Evolutionary conservation across 805 yeast species (phyloP).

Genomic region (Barnettozyma vustinii): DNA sequence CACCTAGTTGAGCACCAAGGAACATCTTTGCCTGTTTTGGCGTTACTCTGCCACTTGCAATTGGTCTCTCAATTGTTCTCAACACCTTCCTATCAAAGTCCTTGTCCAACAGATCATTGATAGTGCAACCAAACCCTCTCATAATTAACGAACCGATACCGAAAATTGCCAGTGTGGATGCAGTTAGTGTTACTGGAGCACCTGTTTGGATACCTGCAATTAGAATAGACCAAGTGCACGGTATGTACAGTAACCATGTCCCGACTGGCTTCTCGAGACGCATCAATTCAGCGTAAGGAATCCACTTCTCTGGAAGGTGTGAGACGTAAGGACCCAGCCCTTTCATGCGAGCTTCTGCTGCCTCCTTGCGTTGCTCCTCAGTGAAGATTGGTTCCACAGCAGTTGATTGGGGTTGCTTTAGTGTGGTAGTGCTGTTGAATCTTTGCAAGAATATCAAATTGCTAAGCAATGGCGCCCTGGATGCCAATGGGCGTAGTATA

Average conservation of each 20-base stretch:
- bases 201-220: slow-evolving; percentile 75
- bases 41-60: slow-evolving; percentile 79
- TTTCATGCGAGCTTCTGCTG: slow-evolving; percentile 36
- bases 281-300: slow-evolving; percentile 90
- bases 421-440: slow-evolving; percentile 1
- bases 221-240: slow-evolving; percentile 89
- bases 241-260: slow-evolving; percentile 73
- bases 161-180: slow-evolving; percentile 61
- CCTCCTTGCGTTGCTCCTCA: slow-evolving; percentile 14
- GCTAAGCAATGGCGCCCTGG: background rate
- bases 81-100: slow-evolving; percentile 80
- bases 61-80: slow-evolving; percentile 87
- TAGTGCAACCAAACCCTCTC: slow-evolving; percentile 98
- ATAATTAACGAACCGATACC: slow-evolving; percentile 82
- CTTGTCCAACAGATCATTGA: slow-evolving; percentile 84
- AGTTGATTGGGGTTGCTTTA: background rate
- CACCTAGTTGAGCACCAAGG: slow-evolving; percentile 65
- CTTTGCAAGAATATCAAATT: background rate
- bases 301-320: slow-evolving; percentile 62
- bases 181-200: slow-evolving; percentile 63
- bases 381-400: slow-evolving; percentile 11
- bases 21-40: slow-evolving; percentile 65
- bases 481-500: background rate
- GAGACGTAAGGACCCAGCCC: slow-evolving; percentile 49
- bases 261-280: slow-evolving; percentile 96